phyloP scores from a whole-genome alignment of 192 early-diverging fungal species.

The Rhizophagus sp. region DNA sequence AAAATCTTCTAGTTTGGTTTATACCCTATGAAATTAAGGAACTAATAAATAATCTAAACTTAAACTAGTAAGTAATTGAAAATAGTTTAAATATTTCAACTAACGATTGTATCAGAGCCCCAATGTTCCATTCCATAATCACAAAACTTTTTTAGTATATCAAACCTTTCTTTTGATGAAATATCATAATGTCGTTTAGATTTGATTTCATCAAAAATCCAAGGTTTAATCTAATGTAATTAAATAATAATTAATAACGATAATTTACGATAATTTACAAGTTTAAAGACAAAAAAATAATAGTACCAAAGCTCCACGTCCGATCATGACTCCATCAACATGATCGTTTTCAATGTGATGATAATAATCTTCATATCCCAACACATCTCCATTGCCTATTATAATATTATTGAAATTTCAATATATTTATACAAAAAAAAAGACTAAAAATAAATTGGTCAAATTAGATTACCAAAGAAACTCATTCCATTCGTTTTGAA shows the following conservation, averaged over 20 bases:
- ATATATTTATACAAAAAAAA: not conserved
- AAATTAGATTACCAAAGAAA: constrained; percentile 54
- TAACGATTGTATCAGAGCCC: constrained; percentile 78
- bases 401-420: not conserved
- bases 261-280: not conserved
- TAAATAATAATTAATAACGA: not conserved
- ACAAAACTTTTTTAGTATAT: constrained; percentile 82
- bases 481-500: constrained; percentile 40
- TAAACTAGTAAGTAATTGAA: not conserved
- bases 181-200: constrained; percentile 89
- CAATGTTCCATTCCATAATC: constrained; percentile 93
- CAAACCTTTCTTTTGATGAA: constrained; percentile 83
- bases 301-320: constrained; percentile 57
- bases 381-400: constrained; percentile 78
- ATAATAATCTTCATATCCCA: constrained; percentile 86
- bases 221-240: constrained; percentile 75
- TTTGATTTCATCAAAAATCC: constrained; percentile 95
- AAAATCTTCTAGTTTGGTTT: constrained; percentile 75
- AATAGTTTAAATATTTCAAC: not conserved
- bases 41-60: not conserved
- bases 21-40: constrained; percentile 59
- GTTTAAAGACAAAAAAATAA: not conserved
- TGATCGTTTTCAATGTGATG: constrained; percentile 58
- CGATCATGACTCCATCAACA: constrained; percentile 90
- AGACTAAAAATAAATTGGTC: no score